A percentile compares a stretch with the other conserved stretches of the same genome.
Conservation (phyloP, 305 asterid genomes). For the Fraxinus xanthoxyloides region DNA sequence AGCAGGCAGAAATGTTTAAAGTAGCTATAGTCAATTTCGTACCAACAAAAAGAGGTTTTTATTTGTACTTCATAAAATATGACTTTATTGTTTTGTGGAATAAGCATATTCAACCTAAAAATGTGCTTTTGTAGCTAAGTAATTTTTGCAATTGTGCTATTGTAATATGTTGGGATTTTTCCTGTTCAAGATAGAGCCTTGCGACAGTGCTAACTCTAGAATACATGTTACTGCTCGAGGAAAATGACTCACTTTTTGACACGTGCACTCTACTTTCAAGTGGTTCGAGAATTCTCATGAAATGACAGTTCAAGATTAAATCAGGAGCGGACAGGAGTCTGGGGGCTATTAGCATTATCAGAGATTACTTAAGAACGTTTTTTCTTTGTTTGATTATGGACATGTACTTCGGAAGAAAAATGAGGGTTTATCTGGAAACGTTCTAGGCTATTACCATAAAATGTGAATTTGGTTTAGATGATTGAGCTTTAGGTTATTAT, state of each 20-base stretch:
- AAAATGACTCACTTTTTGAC: not conserved
- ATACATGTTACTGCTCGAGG: not conserved
- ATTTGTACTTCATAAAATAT: not conserved
- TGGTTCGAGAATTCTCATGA: not conserved
- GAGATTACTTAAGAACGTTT: not conserved
- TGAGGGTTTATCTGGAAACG: not conserved
- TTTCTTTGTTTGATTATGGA: not conserved
- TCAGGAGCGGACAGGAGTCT: not conserved
- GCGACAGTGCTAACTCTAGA: not conserved
- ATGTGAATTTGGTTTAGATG: not conserved
- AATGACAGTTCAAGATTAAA: not conserved
- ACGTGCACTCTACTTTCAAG: not conserved
- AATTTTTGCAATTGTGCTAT: not conserved
- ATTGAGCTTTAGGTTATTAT: not conserved
- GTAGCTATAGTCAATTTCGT: not conserved
- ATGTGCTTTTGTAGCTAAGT: not conserved
- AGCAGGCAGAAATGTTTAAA: not conserved
- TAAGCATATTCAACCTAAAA: not conserved
- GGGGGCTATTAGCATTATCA: not conserved
- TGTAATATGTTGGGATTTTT: not conserved
- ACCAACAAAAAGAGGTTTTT: not conserved
- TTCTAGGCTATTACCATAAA: not conserved
- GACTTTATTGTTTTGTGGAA: not conserved
- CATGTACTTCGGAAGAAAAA: not conserved
- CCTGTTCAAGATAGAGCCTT: not conserved